Conservation (phyloP, 345 rosid genomes). For the Arabidopsis suecica region DNA sequence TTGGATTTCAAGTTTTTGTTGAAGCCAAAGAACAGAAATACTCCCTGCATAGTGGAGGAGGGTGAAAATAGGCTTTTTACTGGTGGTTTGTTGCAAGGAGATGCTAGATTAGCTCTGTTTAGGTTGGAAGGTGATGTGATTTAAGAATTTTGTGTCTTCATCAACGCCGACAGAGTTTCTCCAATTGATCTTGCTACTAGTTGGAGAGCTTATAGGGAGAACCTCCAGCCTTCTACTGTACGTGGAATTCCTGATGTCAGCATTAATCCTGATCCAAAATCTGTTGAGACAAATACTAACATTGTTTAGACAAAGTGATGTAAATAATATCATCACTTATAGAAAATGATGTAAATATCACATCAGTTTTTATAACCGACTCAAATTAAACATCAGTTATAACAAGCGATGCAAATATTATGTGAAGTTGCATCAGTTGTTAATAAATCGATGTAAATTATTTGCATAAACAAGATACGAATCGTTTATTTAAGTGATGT, state of each 20-base stretch:
- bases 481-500: too few relatives aligned
- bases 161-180: slow-evolving; percentile 90
- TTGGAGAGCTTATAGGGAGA: slow-evolving; percentile 97
- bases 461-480: too few relatives aligned
- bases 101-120: slow-evolving; percentile 73
- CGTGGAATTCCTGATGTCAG: slow-evolving; percentile 97
- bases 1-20: slow-evolving; percentile 97
- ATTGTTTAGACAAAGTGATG: too few relatives aligned
- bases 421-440: too few relatives aligned
- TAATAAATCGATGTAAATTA: too few relatives aligned
- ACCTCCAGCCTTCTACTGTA: slow-evolving; percentile 86
- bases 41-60: slow-evolving; percentile 84
- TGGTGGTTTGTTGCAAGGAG: slow-evolving; percentile 84
- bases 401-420: too few relatives aligned
- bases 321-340: too few relatives aligned
- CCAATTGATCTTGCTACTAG: slow-evolving; percentile 99
- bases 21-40: slow-evolving; percentile 75
- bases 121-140: slow-evolving; percentile 69
- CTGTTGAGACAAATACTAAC: too few relatives aligned
- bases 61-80: slow-evolving; percentile 78
- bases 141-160: slow-evolving; percentile 74
- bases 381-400: too few relatives aligned
- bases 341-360: too few relatives aligned
- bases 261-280: slow-evolving; percentile 66
- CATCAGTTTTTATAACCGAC: too few relatives aligned